These are phyloP conservation scores for Cercospora nicotianae DNA, from an alignment of 2,329 filamentous ascomycete species.

Conservation along the genomic window DNA sequence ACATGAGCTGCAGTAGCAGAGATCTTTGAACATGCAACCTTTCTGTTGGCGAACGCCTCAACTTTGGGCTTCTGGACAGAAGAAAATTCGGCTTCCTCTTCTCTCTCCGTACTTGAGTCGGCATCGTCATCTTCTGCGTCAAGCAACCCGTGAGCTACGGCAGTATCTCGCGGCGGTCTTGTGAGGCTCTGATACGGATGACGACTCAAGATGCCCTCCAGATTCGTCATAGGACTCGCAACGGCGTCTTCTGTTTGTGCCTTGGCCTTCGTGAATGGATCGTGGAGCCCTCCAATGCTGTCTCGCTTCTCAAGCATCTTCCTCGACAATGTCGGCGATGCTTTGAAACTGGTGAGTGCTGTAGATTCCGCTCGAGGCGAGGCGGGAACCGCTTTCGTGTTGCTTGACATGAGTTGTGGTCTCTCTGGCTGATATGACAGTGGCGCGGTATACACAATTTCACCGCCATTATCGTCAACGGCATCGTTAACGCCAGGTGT, in stretches of 20 bases:
- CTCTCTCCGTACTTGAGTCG: background rate
- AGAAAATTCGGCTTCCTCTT: background rate
- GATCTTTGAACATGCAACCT: background rate
- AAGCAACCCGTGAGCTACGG: background rate
- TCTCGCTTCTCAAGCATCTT: constrained; percentile 15
- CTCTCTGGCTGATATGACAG: constrained; percentile 17
- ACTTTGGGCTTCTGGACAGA: background rate
- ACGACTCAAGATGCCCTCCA: background rate
- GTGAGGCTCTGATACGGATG: background rate
- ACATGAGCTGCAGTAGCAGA: background rate
- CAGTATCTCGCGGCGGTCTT: background rate
- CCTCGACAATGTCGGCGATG: constrained; percentile 10
- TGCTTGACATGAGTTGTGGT: constrained; percentile 40
- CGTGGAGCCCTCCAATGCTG: constrained; percentile 10
- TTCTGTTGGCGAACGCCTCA: background rate
- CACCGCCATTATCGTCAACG: background rate
- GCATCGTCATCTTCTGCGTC: background rate
- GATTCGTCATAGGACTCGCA: background rate
- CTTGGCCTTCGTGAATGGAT: constrained; percentile 3
- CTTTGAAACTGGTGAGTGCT: constrained; percentile 35
- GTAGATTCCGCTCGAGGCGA: constrained; percentile 45
- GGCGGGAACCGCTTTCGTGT: constrained; percentile 45
- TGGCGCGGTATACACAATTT: constrained; percentile 9
- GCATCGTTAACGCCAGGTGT: background rate
- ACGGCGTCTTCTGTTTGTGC: background rate